Conservation (phyloP, 2,329 filamentous ascomycete genomes). For the Phialophora macrospora region DNA sequence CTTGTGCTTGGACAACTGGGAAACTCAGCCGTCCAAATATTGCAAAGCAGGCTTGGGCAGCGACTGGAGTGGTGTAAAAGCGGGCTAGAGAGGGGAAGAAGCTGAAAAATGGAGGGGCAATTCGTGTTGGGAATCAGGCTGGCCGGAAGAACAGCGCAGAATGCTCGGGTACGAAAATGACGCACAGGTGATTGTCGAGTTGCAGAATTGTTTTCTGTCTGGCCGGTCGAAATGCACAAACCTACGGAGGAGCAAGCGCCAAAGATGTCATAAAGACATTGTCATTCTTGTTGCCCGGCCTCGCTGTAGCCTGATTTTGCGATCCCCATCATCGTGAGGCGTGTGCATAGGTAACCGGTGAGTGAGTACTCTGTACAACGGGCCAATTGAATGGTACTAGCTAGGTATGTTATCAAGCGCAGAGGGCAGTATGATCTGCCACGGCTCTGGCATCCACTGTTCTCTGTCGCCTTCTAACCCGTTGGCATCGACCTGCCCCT, state of each 20-base stretch:
- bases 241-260: neutral
- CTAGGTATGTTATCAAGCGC: neutral
- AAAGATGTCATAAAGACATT: neutral
- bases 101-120: slow-evolving; percentile 1
- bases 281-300: neutral
- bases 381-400: neutral
- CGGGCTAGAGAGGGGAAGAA: neutral
- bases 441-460: neutral
- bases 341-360: neutral
- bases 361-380: neutral
- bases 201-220: neutral
- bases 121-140: neutral
- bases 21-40: slow-evolving; percentile 1
- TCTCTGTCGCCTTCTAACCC: neutral
- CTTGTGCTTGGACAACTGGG: slow-evolving; percentile 1
- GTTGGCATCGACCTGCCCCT: neutral
- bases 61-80: neutral
- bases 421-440: neutral
- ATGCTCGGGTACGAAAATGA: neutral
- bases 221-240: neutral
- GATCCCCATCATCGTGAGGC: neutral
- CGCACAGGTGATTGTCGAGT: neutral
- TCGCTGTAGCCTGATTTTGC: neutral
- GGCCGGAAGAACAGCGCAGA: neutral
- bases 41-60: slow-evolving; percentile 18